Conservation (phyloP, 2,329 filamentous ascomycete species). For the Onygenales sp. region DNA sequence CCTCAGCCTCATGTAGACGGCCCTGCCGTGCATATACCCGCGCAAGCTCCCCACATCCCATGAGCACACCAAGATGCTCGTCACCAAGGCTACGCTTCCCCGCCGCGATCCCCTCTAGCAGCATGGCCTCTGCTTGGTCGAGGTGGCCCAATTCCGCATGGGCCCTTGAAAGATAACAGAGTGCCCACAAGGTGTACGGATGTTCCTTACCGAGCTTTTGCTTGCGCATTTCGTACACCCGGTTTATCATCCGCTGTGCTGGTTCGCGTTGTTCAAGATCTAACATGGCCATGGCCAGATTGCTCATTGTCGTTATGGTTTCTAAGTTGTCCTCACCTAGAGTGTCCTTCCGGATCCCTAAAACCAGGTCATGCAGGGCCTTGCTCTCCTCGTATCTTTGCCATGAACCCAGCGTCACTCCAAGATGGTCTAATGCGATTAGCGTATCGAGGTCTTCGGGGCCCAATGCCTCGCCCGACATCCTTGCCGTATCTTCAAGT, state of each 20-base stretch:
- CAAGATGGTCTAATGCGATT: conserved; percentile 11
- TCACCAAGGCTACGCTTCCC: conserved; percentile 15
- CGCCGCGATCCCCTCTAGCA: conserved; percentile 14
- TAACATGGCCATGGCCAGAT: conserved; percentile 14
- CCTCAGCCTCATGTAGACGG: conserved; percentile 10
- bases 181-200: conserved; percentile 24
- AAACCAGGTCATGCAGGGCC: conserved; percentile 11
- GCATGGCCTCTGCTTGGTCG: conserved; percentile 12
- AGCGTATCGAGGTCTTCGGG: conserved; percentile 19
- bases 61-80: conserved; percentile 17
- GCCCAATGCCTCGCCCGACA: conserved; percentile 14
- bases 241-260: conserved; percentile 10
- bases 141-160: conserved; percentile 12
- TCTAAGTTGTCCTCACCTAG: conserved; percentile 15
- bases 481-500: conserved; percentile 12
- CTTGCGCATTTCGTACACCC: conserved; percentile 13
- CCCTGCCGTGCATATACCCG: conserved; percentile 12
- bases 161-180: conserved; percentile 23
- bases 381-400: conserved; percentile 10
- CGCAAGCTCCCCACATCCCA: conserved; percentile 15
- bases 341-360: conserved; percentile 10
- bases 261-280: conserved; percentile 9
- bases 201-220: conserved; percentile 23
- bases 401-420: conserved; percentile 4
- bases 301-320: conserved; percentile 13